A percentile compares a stretch with the other conserved stretches of the same genome.
Evolutionary conservation across 345 rosid species (phyloP).

Genomic region (Linum trigynum): DNA sequence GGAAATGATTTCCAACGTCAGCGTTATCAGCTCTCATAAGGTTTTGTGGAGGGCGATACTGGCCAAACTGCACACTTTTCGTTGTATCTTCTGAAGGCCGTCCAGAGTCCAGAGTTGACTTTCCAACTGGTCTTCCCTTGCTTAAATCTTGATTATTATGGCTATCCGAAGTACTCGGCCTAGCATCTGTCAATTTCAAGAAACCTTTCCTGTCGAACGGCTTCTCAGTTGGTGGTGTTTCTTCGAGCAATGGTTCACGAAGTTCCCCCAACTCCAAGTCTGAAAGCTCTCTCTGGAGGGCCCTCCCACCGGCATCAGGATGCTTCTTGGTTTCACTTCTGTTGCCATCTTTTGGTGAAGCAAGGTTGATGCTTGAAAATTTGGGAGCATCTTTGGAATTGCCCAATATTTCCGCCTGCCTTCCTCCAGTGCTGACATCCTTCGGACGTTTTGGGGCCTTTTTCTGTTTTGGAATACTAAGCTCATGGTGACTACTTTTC

Average conservation of each 20-base stretch:
- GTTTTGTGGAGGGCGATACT: slow-evolving; percentile 37
- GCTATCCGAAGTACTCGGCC: slow-evolving; percentile 48
- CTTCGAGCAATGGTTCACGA: slow-evolving; percentile 56
- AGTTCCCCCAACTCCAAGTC: slow-evolving; percentile 94
- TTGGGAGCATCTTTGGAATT: slow-evolving; percentile 42
- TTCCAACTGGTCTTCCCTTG: slow-evolving; percentile 50
- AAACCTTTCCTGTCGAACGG: slow-evolving; percentile 56
- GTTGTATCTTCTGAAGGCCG: slow-evolving; percentile 47
- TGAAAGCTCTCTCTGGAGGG: slow-evolving; percentile 66
- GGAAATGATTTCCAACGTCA: slow-evolving; percentile 38
- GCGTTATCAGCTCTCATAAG: slow-evolving; percentile 32
- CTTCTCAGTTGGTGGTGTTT: slow-evolving; percentile 34
- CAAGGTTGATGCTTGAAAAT: slow-evolving; percentile 30
- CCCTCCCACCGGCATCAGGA: slow-evolving; percentile 39
- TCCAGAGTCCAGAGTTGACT: slow-evolving; percentile 37
- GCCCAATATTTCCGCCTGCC: slow-evolving; percentile 42
- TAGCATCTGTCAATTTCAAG: slow-evolving; percentile 44
- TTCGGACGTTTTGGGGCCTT: slow-evolving; percentile 40
- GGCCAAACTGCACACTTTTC: slow-evolving; percentile 32
- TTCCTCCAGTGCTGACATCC: slow-evolving; percentile 50
- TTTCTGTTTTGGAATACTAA: slow-evolving; percentile 32
- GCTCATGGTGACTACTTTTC: slow-evolving; percentile 48
- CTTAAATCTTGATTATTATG: slow-evolving; percentile 32
- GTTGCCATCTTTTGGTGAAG: slow-evolving; percentile 40
- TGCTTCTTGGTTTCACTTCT: slow-evolving; percentile 25